Evolutionary conservation across 139 green algal genomes (phyloP).

Genomic region (Micromonas commoda): DNA sequence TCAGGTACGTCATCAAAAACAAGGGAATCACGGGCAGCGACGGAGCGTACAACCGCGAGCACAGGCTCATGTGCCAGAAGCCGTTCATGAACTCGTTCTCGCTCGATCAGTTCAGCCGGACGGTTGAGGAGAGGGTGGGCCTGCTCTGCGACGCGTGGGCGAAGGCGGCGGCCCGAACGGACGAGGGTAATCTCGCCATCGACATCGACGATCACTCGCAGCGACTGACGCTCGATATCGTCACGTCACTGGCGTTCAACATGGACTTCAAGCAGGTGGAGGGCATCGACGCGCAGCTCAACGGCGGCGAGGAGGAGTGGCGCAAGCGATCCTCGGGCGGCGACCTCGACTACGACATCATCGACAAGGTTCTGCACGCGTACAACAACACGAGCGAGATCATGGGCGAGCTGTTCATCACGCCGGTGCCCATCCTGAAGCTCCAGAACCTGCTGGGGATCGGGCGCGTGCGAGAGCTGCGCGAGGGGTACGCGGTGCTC

Average conservation of each 20-base stretch:
- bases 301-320: background rate
- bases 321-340: too few relatives aligned
- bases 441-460: constrained; percentile 42
- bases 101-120: constrained; percentile 10
- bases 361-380: background rate
- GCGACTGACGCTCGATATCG: constrained; percentile 60
- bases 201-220: constrained; percentile 60
- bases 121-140: constrained; percentile 18
- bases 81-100: constrained; percentile 49
- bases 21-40: constrained; percentile 63
- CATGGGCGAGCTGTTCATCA: constrained; percentile 67
- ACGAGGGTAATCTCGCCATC: constrained; percentile 23
- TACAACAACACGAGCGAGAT: constrained; percentile 34
- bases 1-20: constrained; percentile 58
- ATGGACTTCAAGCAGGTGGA: constrained; percentile 22
- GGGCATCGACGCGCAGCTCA: background rate
- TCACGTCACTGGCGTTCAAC: constrained; percentile 38
- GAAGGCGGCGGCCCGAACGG: background rate
- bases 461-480: constrained; percentile 44
- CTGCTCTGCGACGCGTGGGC: constrained; percentile 18
- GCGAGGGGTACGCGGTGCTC: constrained; percentile 30
- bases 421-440: constrained; percentile 58
- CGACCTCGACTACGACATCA: background rate
- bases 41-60: constrained; percentile 60
- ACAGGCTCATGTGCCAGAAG: constrained; percentile 57